These are phyloP conservation scores for Globisporangium echinulatum DNA, from an alignment of 352 stramenopile genomes.

Conservation along the genomic window DNA sequence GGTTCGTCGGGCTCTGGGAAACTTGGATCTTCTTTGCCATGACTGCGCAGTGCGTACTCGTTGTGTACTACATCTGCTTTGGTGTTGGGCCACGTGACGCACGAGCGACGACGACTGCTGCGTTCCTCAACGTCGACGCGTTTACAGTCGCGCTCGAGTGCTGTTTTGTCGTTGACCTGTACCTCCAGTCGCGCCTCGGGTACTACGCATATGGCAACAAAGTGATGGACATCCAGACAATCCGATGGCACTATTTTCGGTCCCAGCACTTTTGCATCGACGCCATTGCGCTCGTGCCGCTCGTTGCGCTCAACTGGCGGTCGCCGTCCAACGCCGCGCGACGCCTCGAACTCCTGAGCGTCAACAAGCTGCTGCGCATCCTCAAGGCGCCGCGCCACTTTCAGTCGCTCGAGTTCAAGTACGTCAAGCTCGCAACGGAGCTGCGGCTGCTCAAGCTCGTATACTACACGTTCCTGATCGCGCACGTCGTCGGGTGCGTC, in stretches of 20 bases:
- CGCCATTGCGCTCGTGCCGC: slow-evolving; percentile 28
- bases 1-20: slow-evolving; percentile 46
- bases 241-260: slow-evolving; percentile 35
- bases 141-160: slow-evolving; percentile 33
- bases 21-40: slow-evolving; percentile 32
- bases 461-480: slow-evolving; percentile 47
- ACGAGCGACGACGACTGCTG: slow-evolving; percentile 1
- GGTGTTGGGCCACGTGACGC: slow-evolving; percentile 11
- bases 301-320: slow-evolving; percentile 40
- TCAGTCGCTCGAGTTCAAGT: slow-evolving; percentile 36
- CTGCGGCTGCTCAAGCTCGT: slow-evolving; percentile 46
- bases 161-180: slow-evolving; percentile 40
- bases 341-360: slow-evolving; percentile 32
- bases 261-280: slow-evolving; percentile 39
- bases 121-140: slow-evolving; percentile 20
- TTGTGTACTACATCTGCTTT: slow-evolving; percentile 51
- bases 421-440: slow-evolving; percentile 45
- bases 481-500: slow-evolving; percentile 47
- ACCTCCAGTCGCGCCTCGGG: slow-evolving; percentile 40
- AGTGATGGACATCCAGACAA: slow-evolving; percentile 35
- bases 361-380: slow-evolving; percentile 54
- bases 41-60: slow-evolving; percentile 29
- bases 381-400: slow-evolving; percentile 43
- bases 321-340: slow-evolving; percentile 2
- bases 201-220: slow-evolving; percentile 70